phyloP scores from a whole-genome alignment of 805 yeast genomes.

The Ogataea wickerhamii region DNA sequence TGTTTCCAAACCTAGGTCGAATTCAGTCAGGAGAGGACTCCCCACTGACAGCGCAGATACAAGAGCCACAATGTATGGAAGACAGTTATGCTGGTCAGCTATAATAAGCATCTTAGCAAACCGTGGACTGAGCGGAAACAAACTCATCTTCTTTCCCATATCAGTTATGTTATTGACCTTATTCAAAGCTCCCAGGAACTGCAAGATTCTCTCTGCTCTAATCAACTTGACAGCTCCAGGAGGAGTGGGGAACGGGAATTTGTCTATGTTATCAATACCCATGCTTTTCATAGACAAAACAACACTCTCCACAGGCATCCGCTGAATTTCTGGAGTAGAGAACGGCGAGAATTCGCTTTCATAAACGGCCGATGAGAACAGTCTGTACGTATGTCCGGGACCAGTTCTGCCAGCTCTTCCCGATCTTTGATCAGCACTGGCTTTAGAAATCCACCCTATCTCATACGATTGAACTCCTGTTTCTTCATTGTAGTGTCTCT shows the following conservation, averaged over 20 bases:
- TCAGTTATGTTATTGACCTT: conserved; percentile 58
- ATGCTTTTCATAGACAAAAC: conserved; percentile 93
- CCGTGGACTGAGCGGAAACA: conserved; percentile 91
- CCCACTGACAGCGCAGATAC: conserved; percentile 94
- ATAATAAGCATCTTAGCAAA: conserved; percentile 85
- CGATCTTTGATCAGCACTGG: conserved; percentile 91
- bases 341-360: conserved; percentile 83
- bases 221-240: conserved; percentile 62
- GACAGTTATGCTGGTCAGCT: conserved; percentile 81
- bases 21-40: conserved; percentile 77
- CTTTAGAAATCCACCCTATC: conserved; percentile 89
- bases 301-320: conserved; percentile 97
- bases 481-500: conserved; percentile 72
- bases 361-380: conserved; percentile 89
- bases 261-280: conserved; percentile 87
- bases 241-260: conserved; percentile 93
- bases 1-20: conserved; percentile 62
- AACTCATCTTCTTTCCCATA: conserved; percentile 80
- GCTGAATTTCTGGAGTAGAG: conserved; percentile 80
- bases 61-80: conserved; percentile 85
- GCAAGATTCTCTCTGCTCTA: conserved; percentile 65
- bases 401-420: conserved; percentile 99
- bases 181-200: conserved; percentile 75
- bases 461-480: conserved; percentile 93
- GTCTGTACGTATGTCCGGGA: conserved; percentile 94